Conservation (phyloP, 768 basidiomycete genomes). For the Lactarius indigo region DNA sequence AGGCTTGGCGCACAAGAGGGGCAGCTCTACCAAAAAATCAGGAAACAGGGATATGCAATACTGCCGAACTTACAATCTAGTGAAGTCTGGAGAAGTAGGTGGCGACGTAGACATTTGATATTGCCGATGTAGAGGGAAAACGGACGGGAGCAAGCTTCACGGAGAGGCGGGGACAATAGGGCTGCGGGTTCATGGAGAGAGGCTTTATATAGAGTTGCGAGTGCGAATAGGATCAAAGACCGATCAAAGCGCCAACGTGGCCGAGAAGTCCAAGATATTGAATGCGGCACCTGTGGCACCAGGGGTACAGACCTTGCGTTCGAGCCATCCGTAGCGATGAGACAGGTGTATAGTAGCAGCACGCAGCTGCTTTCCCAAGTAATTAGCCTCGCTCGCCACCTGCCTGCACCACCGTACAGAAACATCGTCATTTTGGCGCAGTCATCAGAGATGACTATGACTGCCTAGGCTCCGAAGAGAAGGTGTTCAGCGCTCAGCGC, state of each 20-base stretch:
- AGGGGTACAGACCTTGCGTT: not conserved
- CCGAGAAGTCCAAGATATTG: not conserved
- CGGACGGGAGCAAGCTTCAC: not conserved
- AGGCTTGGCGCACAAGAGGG: not conserved
- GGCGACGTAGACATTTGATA: not conserved
- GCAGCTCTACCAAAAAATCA: not conserved
- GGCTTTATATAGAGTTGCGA: not conserved
- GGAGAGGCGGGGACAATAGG: not conserved
- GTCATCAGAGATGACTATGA: not conserved
- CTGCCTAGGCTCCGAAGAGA: not conserved
- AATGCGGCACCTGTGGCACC: not conserved
- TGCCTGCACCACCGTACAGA: not conserved
- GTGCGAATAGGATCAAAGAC: not conserved
- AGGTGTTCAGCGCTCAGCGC: not conserved
- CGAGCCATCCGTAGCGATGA: not conserved
- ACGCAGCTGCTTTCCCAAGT: not conserved
- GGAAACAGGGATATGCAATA: not conserved
- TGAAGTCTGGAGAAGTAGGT: not conserved
- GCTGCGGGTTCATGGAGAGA: not conserved
- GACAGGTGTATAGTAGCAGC: not conserved
- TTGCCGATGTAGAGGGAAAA: not conserved
- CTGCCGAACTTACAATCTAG: not conserved
- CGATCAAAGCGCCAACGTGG: not conserved
- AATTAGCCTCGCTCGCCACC: not conserved
- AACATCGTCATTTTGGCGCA: not conserved